Evolutionary conservation across 352 stramenopile genomes (phyloP), one percentile per base, ranked within the genome.

Genomic region (Phytophthora quininea): DNA sequence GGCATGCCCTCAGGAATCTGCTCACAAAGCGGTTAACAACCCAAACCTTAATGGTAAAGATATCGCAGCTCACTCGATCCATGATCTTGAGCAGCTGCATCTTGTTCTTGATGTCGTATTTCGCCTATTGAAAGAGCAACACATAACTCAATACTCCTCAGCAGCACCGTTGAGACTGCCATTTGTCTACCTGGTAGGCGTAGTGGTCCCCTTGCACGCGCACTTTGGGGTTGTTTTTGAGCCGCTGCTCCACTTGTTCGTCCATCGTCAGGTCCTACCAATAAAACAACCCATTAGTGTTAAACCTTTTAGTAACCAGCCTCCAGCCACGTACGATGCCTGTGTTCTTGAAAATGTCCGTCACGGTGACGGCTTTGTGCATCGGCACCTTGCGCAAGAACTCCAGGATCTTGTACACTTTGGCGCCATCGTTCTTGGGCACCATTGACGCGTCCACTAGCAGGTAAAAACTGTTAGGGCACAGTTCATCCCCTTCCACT

Each of bases 151-250:
- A 30, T 48, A n/a, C 30, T 47, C 32, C 10, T 40, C 27, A 58
- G 31, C 4, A 31, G 45, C 14, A 24, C 35, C 35, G 35, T 40
- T 0, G 35, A 48, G 3, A n/a, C 29, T 37, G 12, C 15, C 15
- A 30, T 10, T 32, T 1, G 27, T 67, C 55, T 52, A 89, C 82
- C 75, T 91, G 86, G 65, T 96, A 96, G 4, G 88, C 88, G 69
- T 93, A 96, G 61, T 83, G 79, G 24, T 92, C 76, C 61, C 81
- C 83, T 59, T 90, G 73, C 1, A 92, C 61, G 49, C 84, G 84
- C 54, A 96, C 82, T 79, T 96, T 96, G 15, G 86, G 84, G 67
- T 96, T 96, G 58, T 96, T 94, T 53, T 92, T 92, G 3, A 96
- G 77, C 0, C 86, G 84, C 58, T 96, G 84, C 58, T 90, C 83